These are phyloP conservation scores for Lactarius tabidus DNA, from an alignment of 768 basidiomycete genomes.

Conservation along the genomic window DNA sequence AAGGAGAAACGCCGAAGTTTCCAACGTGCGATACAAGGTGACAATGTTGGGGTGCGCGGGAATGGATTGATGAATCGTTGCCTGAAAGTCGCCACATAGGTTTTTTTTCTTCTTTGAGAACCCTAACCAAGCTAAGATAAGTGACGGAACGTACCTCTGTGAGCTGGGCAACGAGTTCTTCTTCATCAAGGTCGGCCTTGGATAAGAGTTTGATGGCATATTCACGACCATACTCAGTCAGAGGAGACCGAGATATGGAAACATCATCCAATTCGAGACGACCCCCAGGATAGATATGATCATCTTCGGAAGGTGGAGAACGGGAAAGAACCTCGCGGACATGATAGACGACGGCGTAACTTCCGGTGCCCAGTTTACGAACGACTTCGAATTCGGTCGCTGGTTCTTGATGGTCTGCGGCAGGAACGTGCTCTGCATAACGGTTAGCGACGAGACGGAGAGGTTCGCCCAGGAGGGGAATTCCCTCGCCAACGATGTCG, in stretches of 20 bases:
- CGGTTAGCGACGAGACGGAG: conserved; percentile 55
- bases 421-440: conserved; percentile 34
- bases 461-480: conserved; percentile 46
- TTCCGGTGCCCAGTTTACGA: conserved; percentile 79
- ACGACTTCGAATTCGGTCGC: conserved; percentile 80
- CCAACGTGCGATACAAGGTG: conserved; percentile 88
- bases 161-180: conserved; percentile 83
- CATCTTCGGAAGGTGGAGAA: conserved; percentile 34
- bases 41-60: conserved; percentile 91
- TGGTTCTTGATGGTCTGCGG: conserved; percentile 42
- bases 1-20: conserved; percentile 87
- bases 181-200: conserved; percentile 88
- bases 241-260: conserved; percentile 30
- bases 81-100: conserved; percentile 40
- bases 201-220: conserved; percentile 96
- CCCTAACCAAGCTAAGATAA: conserved; percentile 10
- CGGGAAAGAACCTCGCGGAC: conserved; percentile 65
- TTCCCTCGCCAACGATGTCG: conserved; percentile 24
- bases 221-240: conserved; percentile 62
- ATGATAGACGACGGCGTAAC: conserved; percentile 92
- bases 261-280: conserved; percentile 35
- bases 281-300: conserved; percentile 49
- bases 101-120: not conserved
- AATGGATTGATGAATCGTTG: conserved; percentile 91
- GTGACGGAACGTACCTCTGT: conserved; percentile 60